Conservation (phyloP, 1,139 yeast species). For the Candida gigantensis region DNA sequence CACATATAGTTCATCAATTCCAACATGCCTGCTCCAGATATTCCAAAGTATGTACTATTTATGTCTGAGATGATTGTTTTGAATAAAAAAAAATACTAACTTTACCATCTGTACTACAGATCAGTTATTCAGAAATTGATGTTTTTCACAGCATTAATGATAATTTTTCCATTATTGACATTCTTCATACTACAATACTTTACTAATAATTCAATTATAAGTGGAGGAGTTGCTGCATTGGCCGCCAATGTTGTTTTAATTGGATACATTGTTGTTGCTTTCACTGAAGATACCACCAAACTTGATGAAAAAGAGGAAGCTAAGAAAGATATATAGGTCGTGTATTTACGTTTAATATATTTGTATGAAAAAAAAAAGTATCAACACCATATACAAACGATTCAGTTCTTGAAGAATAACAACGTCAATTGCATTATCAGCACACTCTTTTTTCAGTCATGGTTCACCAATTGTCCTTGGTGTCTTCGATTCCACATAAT, state of each 20-base stretch:
- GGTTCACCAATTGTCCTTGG: conserved; percentile 49
- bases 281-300: conserved; percentile 67
- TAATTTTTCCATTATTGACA: conserved; percentile 68
- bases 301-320: conserved; percentile 24
- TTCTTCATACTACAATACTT: conserved; percentile 67
- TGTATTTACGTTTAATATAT: conserved; percentile 1
- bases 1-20: background rate
- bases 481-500: conserved; percentile 43
- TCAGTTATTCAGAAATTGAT: conserved; percentile 71
- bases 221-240: conserved; percentile 90
- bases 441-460: conserved; percentile 18
- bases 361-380: conserved; percentile 1
- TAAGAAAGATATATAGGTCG: conserved; percentile 14
- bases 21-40: conserved; percentile 44
- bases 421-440: too few relatives aligned
- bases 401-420: too few relatives aligned
- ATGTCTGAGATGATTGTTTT: background rate
- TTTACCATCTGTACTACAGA: too few relatives aligned
- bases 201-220: conserved; percentile 62
- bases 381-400: too few relatives aligned
- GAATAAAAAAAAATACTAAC: conserved; percentile 16
- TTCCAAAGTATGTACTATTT: conserved; percentile 55
- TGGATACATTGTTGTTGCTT: conserved; percentile 85
- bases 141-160: conserved; percentile 88
- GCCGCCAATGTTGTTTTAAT: conserved; percentile 85